Conservation (phyloP, 2,329 filamentous ascomycete genomes). For the Xylariaceae sp. region DNA sequence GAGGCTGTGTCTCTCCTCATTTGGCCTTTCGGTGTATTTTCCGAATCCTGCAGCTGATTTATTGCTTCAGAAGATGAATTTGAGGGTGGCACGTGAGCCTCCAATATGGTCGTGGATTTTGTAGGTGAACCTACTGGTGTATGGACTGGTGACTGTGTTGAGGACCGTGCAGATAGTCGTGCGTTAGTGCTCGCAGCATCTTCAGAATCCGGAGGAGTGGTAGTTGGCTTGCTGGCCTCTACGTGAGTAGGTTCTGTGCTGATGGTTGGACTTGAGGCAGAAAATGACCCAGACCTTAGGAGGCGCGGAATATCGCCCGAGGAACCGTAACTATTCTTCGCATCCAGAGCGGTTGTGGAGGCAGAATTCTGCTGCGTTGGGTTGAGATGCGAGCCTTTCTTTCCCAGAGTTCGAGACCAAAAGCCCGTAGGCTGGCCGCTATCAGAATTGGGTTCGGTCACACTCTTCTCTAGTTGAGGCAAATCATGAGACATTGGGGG, state of each 20-base stretch:
- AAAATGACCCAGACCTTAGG: slow-evolving; percentile 60
- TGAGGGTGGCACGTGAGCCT: slow-evolving; percentile 15
- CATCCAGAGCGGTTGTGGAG: slow-evolving; percentile 47
- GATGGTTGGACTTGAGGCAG: slow-evolving; percentile 61
- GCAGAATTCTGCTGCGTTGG: slow-evolving; percentile 32
- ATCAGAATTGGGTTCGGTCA: slow-evolving; percentile 46
- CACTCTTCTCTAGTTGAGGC: slow-evolving; percentile 52
- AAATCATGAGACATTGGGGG: slow-evolving; percentile 35
- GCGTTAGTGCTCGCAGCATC: slow-evolving; percentile 63
- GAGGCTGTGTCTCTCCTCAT: slow-evolving; percentile 28
- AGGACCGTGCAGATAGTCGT: slow-evolving; percentile 38
- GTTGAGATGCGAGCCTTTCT: slow-evolving; percentile 29
- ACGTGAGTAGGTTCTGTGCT: slow-evolving; percentile 64
- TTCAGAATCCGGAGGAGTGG: slow-evolving; percentile 53
- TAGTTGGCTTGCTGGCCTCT: slow-evolving; percentile 57
- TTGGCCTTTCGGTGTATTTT: slow-evolving; percentile 21
- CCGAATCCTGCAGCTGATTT: slow-evolving; percentile 13
- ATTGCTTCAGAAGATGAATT: slow-evolving; percentile 24
- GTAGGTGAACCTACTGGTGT: slow-evolving; percentile 26
- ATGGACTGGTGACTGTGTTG: slow-evolving; percentile 35
- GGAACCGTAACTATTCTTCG: slow-evolving; percentile 37
- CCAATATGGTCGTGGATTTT: slow-evolving; percentile 17
- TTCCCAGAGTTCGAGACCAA: slow-evolving; percentile 48
- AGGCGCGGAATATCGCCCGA: slow-evolving; percentile 47
- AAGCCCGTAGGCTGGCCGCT: slow-evolving; percentile 37